A percentile compares a stretch with the other conserved stretches of the same genome.
phyloP scores from a whole-genome alignment of 129 eudicot species.

The Helianthus annuus region HanXRQr2.0-SUNRISE NC_035440.2:40807903-40808402 shows the following conservation, averaged over 20 bases:
- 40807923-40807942: constrained; percentile 92
- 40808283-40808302: too few species aligned
- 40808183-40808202: background rate
- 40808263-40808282: too few species aligned
- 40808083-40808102: constrained; percentile 22
- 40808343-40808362: too few species aligned
- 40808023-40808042: background rate
- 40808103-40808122: constrained; percentile 14
- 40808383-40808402: too few species aligned
- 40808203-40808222: too few species aligned
- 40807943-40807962: constrained; percentile 91
- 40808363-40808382: too few species aligned
- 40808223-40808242: too few species aligned
- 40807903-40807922: constrained; percentile 76
- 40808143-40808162: constrained; percentile 1
- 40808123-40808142: constrained; percentile 22
- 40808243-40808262: too few species aligned
- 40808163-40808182: constrained; percentile 14
- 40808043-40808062: background rate
- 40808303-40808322: too few species aligned
- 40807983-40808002: constrained; percentile 46
- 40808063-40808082: constrained; percentile 22
- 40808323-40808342: too few species aligned
- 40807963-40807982: constrained; percentile 71
- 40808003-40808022: background rate